phyloP scores from a whole-genome alignment of 2,329 filamentous ascomycete species.

The Elsinoe batatas region DNA sequence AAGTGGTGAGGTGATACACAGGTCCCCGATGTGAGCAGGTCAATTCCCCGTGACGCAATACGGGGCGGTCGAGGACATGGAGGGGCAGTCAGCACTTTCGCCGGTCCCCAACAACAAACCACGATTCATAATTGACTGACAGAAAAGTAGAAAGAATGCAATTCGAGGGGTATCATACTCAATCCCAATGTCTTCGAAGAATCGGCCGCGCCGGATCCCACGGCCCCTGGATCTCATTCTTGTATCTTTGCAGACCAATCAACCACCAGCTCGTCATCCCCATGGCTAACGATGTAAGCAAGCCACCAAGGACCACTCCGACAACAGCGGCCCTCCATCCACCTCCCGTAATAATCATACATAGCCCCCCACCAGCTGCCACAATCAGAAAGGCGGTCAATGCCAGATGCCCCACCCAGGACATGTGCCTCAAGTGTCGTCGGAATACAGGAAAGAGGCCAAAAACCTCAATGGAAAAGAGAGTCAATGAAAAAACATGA shows the following conservation, averaged over 20 bases:
- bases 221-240: conserved; percentile 95
- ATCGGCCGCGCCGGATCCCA: conserved; percentile 94
- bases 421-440: conserved; percentile 73
- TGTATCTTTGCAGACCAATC: conserved; percentile 94
- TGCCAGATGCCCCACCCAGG: conserved; percentile 68
- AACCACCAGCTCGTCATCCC: conserved; percentile 97
- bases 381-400: conserved; percentile 69
- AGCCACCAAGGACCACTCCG: conserved; percentile 65
- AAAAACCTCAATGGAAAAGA: conserved; percentile 96
- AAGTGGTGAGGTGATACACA: background rate
- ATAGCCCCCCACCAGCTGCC: conserved; percentile 70
- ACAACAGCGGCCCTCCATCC: conserved; percentile 51
- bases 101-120: background rate
- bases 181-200: conserved; percentile 57
- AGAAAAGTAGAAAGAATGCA: background rate
- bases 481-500: conserved; percentile 86
- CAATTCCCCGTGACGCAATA: background rate
- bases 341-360: conserved; percentile 44
- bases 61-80: background rate
- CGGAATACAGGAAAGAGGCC: conserved; percentile 95
- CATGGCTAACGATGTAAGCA: conserved; percentile 69
- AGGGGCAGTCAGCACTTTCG: background rate
- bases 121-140: too few relatives aligned
- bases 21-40: background rate
- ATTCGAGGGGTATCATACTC: conserved; percentile 16